phyloP scores from a whole-genome alignment of 2,329 filamentous ascomycete genomes.

The Raffaelea arxii region DNA sequence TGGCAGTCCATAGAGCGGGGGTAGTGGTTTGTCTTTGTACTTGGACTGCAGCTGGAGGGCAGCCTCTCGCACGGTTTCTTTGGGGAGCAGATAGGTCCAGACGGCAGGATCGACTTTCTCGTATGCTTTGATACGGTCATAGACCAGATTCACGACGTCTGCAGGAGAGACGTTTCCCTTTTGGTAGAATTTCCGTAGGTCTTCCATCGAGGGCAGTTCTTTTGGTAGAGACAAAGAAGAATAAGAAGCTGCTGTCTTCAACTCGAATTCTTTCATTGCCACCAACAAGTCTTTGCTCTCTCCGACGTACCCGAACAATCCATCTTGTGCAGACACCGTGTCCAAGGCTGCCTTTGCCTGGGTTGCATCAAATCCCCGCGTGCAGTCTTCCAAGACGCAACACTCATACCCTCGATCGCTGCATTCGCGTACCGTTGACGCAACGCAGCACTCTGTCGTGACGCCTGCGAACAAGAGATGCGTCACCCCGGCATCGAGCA shows the following conservation, averaged over 20 bases:
- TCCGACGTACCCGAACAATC: slow-evolving; percentile 38
- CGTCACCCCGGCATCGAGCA: slow-evolving; percentile 45
- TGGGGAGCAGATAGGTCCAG: slow-evolving; percentile 36
- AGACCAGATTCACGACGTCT: slow-evolving; percentile 14
- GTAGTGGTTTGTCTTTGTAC: slow-evolving; percentile 22
- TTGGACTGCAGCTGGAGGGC: slow-evolving; percentile 28
- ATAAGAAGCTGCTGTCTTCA: background rate
- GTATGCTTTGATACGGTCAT: slow-evolving; percentile 38
- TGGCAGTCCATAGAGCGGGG: slow-evolving; percentile 44
- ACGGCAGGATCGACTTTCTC: slow-evolving; percentile 34
- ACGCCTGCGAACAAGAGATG: slow-evolving; percentile 47
- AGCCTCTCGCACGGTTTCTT: slow-evolving; percentile 27
- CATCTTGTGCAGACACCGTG: slow-evolving; percentile 39
- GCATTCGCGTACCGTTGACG: slow-evolving; percentile 44
- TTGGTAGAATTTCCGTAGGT: slow-evolving; percentile 5
- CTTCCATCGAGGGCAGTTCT: slow-evolving; percentile 6
- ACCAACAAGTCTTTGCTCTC: slow-evolving; percentile 28
- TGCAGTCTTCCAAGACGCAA: slow-evolving; percentile 40
- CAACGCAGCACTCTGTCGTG: slow-evolving; percentile 49
- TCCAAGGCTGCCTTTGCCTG: slow-evolving; percentile 36
- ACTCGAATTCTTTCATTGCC: slow-evolving; percentile 10
- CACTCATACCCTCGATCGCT: slow-evolving; percentile 53
- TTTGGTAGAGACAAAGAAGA: slow-evolving; percentile 1
- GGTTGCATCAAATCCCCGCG: slow-evolving; percentile 35
- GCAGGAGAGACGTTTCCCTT: background rate